Base-by-base conservation (phyloP, 805 yeast genomes). In the Starmerella geochares region DNA sequence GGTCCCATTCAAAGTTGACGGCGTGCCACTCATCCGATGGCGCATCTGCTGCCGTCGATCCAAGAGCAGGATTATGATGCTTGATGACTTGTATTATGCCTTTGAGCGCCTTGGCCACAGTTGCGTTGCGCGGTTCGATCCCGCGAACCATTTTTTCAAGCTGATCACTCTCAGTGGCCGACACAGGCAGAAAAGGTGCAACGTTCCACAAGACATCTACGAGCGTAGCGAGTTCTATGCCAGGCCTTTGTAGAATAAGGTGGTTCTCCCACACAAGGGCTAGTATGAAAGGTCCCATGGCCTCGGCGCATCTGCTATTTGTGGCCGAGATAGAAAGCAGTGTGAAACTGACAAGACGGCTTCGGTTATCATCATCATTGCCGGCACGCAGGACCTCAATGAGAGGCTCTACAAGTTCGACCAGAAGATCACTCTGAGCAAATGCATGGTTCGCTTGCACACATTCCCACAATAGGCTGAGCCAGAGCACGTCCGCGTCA, bases 401-500 rank as follows among this genome's bases (percentile, higher is more conserved):
- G 37, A 53, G 28, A 9, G 38, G 43, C 11, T 42, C 32, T 25
- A 57, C 47, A 53, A 71, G 71, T 40, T 71, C 69, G 13, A 71
- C 70, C 2, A 72, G 64, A 27, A 78, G 65, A 46, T 71, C 49
- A 39, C 58, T 62, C 20, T 53, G 53, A 17, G 59, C 53, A 44
- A 66, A 65, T 23, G 65, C 65, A 51, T 70, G 71, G 65, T 90
- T 90, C 57, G 86, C 80, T 60, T 85, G 90, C 29, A 77, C 66
- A 38, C 86, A 66, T 58, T 84, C 94, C 84, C 94, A 85, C 14
- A 83, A 56, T 8, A 88, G 61, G 61, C 82, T 72, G 5, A 78
- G 28, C 42, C 64, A n/a, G 76, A 61, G 59, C 82, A 88, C 3
- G 71, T 78, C 63, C n/a, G 49, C 28, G 9, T 37, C 46, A 4